Conservation (phyloP, 2,329 filamentous ascomycete species). For the Pyrenophora seminiperda region DNA sequence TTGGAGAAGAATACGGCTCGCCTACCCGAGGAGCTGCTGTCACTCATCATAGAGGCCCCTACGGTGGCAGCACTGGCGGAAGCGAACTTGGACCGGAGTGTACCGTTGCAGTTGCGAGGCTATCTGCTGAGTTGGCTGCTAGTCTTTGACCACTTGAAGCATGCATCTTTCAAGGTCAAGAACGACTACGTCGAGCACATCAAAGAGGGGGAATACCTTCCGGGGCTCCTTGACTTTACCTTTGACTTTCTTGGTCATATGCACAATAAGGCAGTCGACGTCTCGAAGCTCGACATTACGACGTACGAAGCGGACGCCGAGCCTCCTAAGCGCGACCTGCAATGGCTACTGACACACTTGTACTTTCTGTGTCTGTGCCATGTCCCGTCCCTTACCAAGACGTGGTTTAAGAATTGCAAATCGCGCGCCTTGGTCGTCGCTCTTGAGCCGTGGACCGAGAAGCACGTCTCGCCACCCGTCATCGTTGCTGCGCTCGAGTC, state of each 20-base stretch:
- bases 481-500: slow-evolving; percentile 69
- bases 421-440: slow-evolving; percentile 78
- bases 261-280: slow-evolving; percentile 71
- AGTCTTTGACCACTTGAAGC: slow-evolving; percentile 82
- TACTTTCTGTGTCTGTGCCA: slow-evolving; percentile 83
- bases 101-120: slow-evolving; percentile 72
- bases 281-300: slow-evolving; percentile 71
- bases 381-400: slow-evolving; percentile 76
- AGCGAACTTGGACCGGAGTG: slow-evolving; percentile 65
- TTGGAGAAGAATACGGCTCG: slow-evolving; percentile 73
- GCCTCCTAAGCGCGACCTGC: slow-evolving; percentile 71
- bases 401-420: slow-evolving; percentile 82
- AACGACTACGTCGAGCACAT: slow-evolving; percentile 79
- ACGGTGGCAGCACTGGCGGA: slow-evolving; percentile 70
- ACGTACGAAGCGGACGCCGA: slow-evolving; percentile 66
- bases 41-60: slow-evolving; percentile 79
- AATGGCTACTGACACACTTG: slow-evolving; percentile 83
- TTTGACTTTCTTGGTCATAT: slow-evolving; percentile 86
- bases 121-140: slow-evolving; percentile 91
- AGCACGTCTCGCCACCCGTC: slow-evolving; percentile 73
- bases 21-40: slow-evolving; percentile 83
- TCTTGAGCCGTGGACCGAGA: slow-evolving; percentile 84
- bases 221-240: slow-evolving; percentile 74
- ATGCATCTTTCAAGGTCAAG: slow-evolving; percentile 80
- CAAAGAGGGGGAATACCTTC: slow-evolving; percentile 72